Evolutionary conservation across 2,329 filamentous ascomycete genomes (phyloP).

Genomic region (Beauveria asiatica): DNA sequence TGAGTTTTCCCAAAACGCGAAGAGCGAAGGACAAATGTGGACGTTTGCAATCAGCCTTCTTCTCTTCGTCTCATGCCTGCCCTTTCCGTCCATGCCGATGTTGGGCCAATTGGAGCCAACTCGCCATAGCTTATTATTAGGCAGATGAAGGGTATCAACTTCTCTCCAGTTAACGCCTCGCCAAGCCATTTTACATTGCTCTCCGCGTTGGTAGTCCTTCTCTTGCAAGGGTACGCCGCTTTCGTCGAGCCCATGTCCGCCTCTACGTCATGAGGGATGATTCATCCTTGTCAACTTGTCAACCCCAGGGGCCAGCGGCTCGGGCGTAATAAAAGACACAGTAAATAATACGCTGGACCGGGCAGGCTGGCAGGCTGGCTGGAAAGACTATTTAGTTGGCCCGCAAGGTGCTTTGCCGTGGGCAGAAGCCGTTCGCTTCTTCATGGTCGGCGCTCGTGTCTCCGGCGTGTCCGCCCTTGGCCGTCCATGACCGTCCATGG

Average conservation of each 20-base stretch:
- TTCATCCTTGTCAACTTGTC: constrained; percentile 6
- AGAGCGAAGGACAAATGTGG: not conserved
- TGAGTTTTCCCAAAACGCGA: not conserved
- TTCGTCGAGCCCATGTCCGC: not conserved
- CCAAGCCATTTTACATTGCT: constrained; percentile 8
- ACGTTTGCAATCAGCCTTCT: not conserved
- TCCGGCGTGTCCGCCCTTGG: constrained; percentile 3
- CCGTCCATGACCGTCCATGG: not conserved
- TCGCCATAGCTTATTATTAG: not conserved
- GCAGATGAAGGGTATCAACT: not conserved
- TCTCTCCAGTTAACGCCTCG: not conserved
- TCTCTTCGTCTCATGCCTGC: not conserved
- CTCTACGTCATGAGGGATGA: constrained; percentile 11
- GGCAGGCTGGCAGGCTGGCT: not conserved
- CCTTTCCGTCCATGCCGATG: not conserved
- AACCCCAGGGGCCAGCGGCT: constrained; percentile 2
- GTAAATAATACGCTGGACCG: not conserved
- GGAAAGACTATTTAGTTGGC: too few relatives aligned
- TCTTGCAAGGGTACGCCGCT: not conserved
- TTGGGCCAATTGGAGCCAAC: not conserved
- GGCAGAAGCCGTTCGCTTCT: not conserved
- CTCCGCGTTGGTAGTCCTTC: not conserved
- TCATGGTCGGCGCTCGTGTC: not conserved
- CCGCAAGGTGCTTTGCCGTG: not conserved
- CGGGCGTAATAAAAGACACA: constrained; percentile 5